These are phyloP conservation scores for Coemansia sp. DNA, from an alignment of 192 early-diverging fungal species.

Conservation along the genomic window DNA sequence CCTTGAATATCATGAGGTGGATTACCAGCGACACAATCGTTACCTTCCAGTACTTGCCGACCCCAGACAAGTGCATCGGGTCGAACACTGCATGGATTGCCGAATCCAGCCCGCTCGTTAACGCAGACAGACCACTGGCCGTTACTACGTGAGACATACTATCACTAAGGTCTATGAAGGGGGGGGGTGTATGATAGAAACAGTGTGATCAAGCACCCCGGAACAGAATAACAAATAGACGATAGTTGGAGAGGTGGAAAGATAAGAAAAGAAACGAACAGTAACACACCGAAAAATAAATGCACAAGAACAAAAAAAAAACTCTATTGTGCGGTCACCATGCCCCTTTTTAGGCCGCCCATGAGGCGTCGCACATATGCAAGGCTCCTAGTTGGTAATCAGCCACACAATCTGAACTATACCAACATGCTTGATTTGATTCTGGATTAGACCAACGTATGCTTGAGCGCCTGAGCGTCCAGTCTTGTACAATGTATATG, in stretches of 20 bases:
- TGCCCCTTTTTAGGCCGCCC: not conserved
- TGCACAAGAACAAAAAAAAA: not conserved
- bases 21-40: constrained; percentile 12
- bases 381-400: not conserved
- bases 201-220: not conserved
- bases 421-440: not conserved
- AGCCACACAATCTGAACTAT: not conserved
- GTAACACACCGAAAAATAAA: not conserved
- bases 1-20: constrained; percentile 4
- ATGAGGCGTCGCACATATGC: not conserved
- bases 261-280: not conserved
- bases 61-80: constrained; percentile 29
- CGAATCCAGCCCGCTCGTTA: constrained; percentile 4
- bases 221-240: not conserved
- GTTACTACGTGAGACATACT: not conserved
- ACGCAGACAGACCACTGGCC: not conserved
- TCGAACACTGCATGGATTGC: constrained; percentile 30
- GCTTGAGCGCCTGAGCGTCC: not conserved
- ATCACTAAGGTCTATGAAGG: not conserved
- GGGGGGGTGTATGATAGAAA: not conserved
- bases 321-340: not conserved
- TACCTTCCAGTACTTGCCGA: constrained; percentile 32
- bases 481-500: not conserved
- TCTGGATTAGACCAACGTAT: not conserved
- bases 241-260: not conserved